Conservation (phyloP, 2,329 filamentous ascomycete species). For the Helotiales sp. region DNA sequence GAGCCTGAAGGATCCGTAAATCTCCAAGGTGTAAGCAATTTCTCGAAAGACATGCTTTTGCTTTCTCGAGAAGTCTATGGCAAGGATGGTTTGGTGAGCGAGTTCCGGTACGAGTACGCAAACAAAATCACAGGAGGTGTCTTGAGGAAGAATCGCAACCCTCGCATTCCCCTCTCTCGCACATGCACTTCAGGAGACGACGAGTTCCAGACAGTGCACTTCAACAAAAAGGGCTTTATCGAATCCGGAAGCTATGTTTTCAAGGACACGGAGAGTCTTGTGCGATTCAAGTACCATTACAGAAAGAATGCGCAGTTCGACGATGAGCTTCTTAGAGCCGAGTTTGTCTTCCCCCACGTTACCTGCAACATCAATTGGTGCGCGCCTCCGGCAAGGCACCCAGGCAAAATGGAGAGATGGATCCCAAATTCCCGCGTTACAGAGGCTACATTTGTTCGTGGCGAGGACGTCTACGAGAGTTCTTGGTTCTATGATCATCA, state of each 20-base stretch:
- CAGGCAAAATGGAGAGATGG: conserved; percentile 57
- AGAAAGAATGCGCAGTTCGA: conserved; percentile 58
- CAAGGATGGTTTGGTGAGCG: conserved; percentile 48
- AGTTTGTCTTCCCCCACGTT: conserved; percentile 58
- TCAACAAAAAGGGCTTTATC: conserved; percentile 58
- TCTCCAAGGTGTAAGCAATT: conserved; percentile 53
- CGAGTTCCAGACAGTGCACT: conserved; percentile 53
- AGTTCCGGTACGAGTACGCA: conserved; percentile 56
- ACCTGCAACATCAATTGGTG: conserved; percentile 60
- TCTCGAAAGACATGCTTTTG: conserved; percentile 53
- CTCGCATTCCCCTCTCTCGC: conserved; percentile 51
- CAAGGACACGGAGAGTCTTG: conserved; percentile 50
- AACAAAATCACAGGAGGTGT: conserved; percentile 40
- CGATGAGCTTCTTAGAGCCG: conserved; percentile 60
- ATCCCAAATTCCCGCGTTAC: conserved; percentile 60
- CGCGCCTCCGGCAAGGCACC: conserved; percentile 54
- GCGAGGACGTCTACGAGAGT: conserved; percentile 56
- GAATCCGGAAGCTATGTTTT: conserved; percentile 58
- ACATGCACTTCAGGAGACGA: conserved; percentile 53
- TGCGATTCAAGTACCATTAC: conserved; percentile 60
- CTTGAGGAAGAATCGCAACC: conserved; percentile 30
- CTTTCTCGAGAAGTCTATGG: conserved; percentile 31
- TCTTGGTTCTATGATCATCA: conserved; percentile 55
- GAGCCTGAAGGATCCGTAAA: conserved; percentile 50
- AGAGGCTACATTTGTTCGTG: conserved; percentile 59